Base-by-base conservation (phyloP, 2,329 filamentous ascomycete species). In the Stromatinia cepivora region DNA sequence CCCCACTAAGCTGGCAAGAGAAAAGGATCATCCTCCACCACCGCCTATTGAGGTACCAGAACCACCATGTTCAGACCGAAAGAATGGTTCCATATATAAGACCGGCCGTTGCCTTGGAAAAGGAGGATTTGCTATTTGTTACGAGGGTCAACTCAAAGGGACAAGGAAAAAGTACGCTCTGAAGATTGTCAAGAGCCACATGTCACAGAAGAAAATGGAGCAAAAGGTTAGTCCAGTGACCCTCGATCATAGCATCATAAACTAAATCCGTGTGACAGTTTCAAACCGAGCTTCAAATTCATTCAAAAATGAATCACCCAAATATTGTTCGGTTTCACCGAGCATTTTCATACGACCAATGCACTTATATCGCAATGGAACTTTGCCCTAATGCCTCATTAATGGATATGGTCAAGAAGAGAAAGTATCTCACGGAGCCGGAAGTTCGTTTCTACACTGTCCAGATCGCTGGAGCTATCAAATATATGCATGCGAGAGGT, bases 261-360 rank as follows among this genome's bases (percentile, higher is more conserved):
- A 50, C 42, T 72, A 72, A 59, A 75, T 52, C 6, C 34, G 22
- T 39, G 28, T 28, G n/a, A 10, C 66, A 89, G 87, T 90, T 90
- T 75, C 88, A 90, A 88, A 88, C 87, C 31, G 95, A 99, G 80
- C 87, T 99, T 9, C 94, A 98, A 81, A 97, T 99, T 71, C 95
- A 99, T 81, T 97, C 95, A 56, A 99, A 98, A 79, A 94, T 99
- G 88, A 89, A 90, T 70, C 95, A 99, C 78, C 91, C 92, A 66
- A 97, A 97, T 79, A 94, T 99, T 73, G 95, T 99, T 72, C 91
- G 94, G 75, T 99, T 99, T 80, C 88, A 97, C 76, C 89, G 94
- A 75, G 95, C 95, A 46, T 99, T 99, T 79, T 91, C 94, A 17
- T 97, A 94, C 79, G 86, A 93, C 73, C 89, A 88, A 73, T 94